phyloP scores from a whole-genome alignment of 805 yeast species.

The Saccharomyces eubayanus region DNA sequence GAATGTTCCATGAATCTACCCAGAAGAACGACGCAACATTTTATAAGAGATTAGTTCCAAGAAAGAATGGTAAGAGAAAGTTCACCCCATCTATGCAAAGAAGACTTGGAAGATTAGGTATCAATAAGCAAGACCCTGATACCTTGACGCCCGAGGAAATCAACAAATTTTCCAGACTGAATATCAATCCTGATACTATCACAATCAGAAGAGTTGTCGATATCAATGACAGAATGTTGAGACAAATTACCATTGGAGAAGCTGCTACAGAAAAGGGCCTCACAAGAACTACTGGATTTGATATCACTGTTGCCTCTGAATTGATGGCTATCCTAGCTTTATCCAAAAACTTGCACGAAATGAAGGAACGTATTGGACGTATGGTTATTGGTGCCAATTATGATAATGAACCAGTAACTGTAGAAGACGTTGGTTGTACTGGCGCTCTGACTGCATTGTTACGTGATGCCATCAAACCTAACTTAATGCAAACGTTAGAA shows the following conservation, averaged over 20 bases:
- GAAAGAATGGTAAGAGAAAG: conserved; percentile 67
- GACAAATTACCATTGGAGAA: conserved; percentile 83
- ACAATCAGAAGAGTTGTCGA: conserved; percentile 92
- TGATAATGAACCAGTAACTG: conserved; percentile 75
- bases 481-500: conserved; percentile 92
- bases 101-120: conserved; percentile 75
- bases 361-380: conserved; percentile 79
- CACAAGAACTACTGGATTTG: conserved; percentile 83
- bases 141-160: conserved; percentile 73
- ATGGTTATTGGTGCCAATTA: conserved; percentile 81
- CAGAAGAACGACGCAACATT: conserved; percentile 71
- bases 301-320: conserved; percentile 93
- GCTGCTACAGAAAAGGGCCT: conserved; percentile 90
- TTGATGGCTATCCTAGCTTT: conserved; percentile 93
- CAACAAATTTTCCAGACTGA: conserved; percentile 65
- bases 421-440: conserved; percentile 90
- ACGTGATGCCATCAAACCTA: conserved; percentile 95
- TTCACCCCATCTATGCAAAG: conserved; percentile 74
- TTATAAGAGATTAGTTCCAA: conserved; percentile 79
- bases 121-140: conserved; percentile 69
- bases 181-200: conserved; percentile 83
- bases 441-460: conserved; percentile 92
- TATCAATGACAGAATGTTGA: conserved; percentile 82
- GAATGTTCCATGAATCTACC: conserved; percentile 90
- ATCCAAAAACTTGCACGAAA: conserved; percentile 65